Evolutionary conservation across 345 rosid species (phyloP), one percentile per base, ranked within the genome.

Genomic region (Eutrema japonicum): DNA sequence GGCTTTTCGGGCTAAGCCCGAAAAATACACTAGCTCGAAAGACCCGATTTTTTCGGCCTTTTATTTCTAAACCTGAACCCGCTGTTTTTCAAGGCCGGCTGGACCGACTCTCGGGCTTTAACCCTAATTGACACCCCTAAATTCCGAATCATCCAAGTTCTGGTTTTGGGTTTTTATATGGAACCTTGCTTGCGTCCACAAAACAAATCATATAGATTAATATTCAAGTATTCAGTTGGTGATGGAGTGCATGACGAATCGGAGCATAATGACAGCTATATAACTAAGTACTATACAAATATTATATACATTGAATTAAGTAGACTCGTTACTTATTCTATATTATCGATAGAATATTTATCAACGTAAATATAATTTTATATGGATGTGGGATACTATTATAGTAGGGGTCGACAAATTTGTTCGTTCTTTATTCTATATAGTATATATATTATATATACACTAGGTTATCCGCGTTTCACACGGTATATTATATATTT

Each of bases 231-330:
- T 32, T 33, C 22, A 13, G n/a, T 8, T 72, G 32, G 64, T 64
- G 77, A 64, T 64, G 71, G 64, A 64, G 48, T 29, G 7, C 64
- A 73, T 64, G 71, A 64, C 77, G 77, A 73, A 53, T 64, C 64
- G n/a, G 10, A 54, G 55, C 54, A 63, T 63, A 53, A 13, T 53
- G 55, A 64, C 64, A 72, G 47, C 64, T 72, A 13, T 49, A 27
- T 52, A 41, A 5, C 32, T 53, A 37, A 30, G 32, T 18, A n/a
- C 36, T 38, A 38, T 60, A 50, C 13, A 32, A n/a, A 33, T 18
- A n/a, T 47, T 38, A 38, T 60, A 50, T 18, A 32, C 22, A 33
- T 12, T 52, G 12, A 58, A 53, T 38, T 71, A 61, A 27, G 67
- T 50, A 26, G 41, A 59, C 50, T 57, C 40, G 12, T 59, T 13